Base-by-base conservation (phyloP, 1,284 basidiomycete genomes). In the Lentinula novae-zelandiae region DNA sequence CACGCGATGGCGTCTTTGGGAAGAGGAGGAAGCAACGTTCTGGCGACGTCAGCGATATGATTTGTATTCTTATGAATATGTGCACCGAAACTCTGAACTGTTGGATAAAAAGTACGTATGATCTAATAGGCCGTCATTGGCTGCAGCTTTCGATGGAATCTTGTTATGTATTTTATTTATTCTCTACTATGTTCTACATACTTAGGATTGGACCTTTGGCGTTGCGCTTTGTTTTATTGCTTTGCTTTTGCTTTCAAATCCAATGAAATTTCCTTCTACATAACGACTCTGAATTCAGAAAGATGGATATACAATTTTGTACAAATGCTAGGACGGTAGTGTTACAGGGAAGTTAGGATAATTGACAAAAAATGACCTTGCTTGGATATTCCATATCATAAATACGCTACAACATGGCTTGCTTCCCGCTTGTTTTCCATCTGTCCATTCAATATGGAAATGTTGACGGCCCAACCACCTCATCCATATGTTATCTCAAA, bases 1-100 rank as follows among this genome's bases (percentile, higher is more conserved):
- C 60, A 61, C 20, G 49, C 60, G 17, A 38, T 61, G 22, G 10
- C 53, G 5, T 61, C 60, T 31, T 50, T 57, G 20, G 60, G 60
- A 36, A 31, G 54, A 51, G 40, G 54, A 36, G 54, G 54, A 36
- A 44, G 31, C 8, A 31, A 31, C 44, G 12, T 46, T 42, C 27
- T 54, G 15, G 54, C 54, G 44, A 20, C 46, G 0, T 61, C 48
- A 10, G 57, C 49, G 38, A 52, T 58, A 7, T 58, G 57, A 58
- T 33, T 44, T 34, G 8, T 58, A 56, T 56, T 22, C 39, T 44
- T 17, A 56, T 56, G 33, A 54, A 42, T 56, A 56, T 56, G 54
- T 46, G 34, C 36, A 27, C 13, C 39, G 31, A 54, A 39, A 54
- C 39, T 54, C 7, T 54, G 53, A 12, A 22, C 22, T 22, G 22